Conservation (phyloP, 169 alveolate species). For the Plasmodium knowlesi region DNA sequence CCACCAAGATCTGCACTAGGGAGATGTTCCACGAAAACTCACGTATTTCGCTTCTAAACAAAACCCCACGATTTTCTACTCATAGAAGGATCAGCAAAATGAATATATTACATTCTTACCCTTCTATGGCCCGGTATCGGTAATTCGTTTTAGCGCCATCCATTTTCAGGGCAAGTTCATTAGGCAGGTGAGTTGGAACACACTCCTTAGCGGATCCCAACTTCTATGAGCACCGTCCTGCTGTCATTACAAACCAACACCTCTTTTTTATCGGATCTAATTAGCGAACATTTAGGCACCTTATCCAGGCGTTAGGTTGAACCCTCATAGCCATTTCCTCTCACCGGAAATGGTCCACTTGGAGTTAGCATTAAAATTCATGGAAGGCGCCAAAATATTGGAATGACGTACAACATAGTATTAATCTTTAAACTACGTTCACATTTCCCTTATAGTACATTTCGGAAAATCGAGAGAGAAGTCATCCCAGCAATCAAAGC, state of each 20-base stretch:
- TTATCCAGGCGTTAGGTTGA: constrained; percentile 93
- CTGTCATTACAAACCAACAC: constrained; percentile 91
- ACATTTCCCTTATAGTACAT: constrained; percentile 73
- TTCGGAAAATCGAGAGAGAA: constrained; percentile 80
- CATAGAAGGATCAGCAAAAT: constrained; percentile 83
- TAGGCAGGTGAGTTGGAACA: constrained; percentile 94
- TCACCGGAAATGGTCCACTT: constrained; percentile 95
- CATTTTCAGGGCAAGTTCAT: constrained; percentile 92
- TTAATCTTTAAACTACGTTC: neutral
- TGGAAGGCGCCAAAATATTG: constrained; percentile 51
- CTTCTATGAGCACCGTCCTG: constrained; percentile 95
- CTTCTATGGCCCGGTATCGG: constrained; percentile 89
- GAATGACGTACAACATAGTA: constrained; percentile 50
- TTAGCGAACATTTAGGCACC: constrained; percentile 93
- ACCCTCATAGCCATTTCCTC: constrained; percentile 95
- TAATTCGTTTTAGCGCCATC: constrained; percentile 93
- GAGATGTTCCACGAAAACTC: constrained; percentile 91
- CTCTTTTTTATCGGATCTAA: constrained; percentile 89
- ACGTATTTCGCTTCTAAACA: constrained; percentile 91
- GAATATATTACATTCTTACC: constrained; percentile 10
- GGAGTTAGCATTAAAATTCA: constrained; percentile 87
- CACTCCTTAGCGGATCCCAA: constrained; percentile 95
- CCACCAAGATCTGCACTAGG: constrained; percentile 96
- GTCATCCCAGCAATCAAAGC: neutral
- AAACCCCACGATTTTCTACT: constrained; percentile 94